Evolutionary conservation across 2,329 filamentous ascomycete genomes (phyloP), one percentile per base, ranked within the genome.

Genomic region (Hymenoscyphus occultus): DNA sequence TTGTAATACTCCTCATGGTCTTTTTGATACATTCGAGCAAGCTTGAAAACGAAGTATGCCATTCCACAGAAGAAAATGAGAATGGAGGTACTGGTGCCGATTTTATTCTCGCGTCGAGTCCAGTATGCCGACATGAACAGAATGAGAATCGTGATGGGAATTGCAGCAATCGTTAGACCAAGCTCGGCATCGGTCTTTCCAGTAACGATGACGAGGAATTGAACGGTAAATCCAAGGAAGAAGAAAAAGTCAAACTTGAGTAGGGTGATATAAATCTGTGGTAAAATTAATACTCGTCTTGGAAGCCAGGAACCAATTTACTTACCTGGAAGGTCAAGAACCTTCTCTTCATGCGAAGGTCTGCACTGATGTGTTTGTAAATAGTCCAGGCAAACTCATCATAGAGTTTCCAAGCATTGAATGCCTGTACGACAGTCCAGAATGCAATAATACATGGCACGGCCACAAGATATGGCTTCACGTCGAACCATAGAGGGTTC

Each of bases 241-340:
- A 99, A 98, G 87, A 99, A 99, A 80, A 99, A 98, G 80, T 99
- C 95, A 77, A 99, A 99, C 79, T 99, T 99, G 70, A 99, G 85
- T 12, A 99, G 85, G 45, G 95, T 92, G 74, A 99, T 97, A 79
- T 97, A 99, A 77, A 99, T 93, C 93, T 97, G 61, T 22, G 16
- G 40, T 10, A 12, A n/a, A 35, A 39, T 74, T 62, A 72, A 65
- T 31, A 42, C 48, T 9, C 6, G 12, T 31, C 9, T 28, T n/a
- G 12, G 10, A 16, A 16, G 32, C n/a, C 28, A 16, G 45, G 12
- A 9, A 9, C 13, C 6, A 7, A 58, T 10, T 58, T 57, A 14
- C 74, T 61, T 81, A 96, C 93, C 88, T 99, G 95, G 77, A 96
- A 99, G 68, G 94, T 91, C 66, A 99, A 84, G 80, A 96, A 99